Evolutionary conservation across 345 rosid genomes (phyloP).

Genomic region (Syzygium jambos): DNA sequence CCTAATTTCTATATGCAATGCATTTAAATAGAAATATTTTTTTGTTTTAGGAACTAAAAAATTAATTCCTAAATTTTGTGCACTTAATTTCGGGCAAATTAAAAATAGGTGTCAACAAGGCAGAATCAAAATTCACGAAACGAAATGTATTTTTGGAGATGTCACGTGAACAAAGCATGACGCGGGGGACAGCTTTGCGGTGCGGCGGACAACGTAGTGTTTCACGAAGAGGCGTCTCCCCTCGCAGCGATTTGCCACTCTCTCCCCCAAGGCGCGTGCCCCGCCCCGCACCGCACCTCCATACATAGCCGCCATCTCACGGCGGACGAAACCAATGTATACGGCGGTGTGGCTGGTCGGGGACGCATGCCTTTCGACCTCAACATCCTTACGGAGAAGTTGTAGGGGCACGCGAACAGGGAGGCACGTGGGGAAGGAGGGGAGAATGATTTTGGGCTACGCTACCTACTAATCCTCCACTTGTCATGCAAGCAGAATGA

Average conservation of each 20-base stretch:
- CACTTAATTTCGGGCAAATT: no score
- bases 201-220: background rate
- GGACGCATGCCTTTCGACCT: background rate
- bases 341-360: background rate
- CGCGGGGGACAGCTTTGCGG: slow-evolving; percentile 4
- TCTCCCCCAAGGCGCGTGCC: background rate
- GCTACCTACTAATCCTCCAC: slow-evolving; percentile 59
- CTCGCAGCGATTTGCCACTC: background rate
- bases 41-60: no score
- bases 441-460: slow-evolving; percentile 31
- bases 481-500: slow-evolving; percentile 64
- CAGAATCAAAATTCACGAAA: background rate
- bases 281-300: background rate
- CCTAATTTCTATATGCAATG: no score
- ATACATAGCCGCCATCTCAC: background rate
- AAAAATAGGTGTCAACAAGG: no score
- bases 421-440: slow-evolving; percentile 4
- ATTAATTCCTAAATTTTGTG: no score
- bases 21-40: no score
- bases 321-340: background rate
- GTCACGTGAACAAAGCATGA: slow-evolving; percentile 8
- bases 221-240: background rate
- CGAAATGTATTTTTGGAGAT: background rate
- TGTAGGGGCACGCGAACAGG: background rate
- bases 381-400: background rate